Base-by-base conservation (phyloP, 2,329 filamentous ascomycete species). In the Dendryphion nanum region DNA sequence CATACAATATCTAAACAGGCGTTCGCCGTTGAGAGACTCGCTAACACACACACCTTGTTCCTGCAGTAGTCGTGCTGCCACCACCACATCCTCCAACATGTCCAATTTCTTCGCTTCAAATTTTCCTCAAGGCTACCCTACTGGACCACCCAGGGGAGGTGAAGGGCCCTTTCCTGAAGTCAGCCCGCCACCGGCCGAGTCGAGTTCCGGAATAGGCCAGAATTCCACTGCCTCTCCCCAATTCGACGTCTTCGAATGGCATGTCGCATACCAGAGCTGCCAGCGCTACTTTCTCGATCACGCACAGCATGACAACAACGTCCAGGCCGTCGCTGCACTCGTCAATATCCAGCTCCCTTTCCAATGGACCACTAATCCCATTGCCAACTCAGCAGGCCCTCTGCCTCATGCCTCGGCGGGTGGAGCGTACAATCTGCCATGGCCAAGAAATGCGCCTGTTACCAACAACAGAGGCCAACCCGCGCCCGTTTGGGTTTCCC, bases 271-370 rank as follows among this genome's bases (percentile, higher is more conserved):
- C 64, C 85, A 93, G 67, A 89, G 82, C 49, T 98, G 93, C 68
- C 82, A 91, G 51, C 81, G 81, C 40, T 96, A 91, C 71, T 98
- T 97, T 61, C 74, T 97, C 57, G 88, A 96, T 56, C 83, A 91
- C 59, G 89, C 89, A 5, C 91, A 97, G 63, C 83, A 95, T 64
- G 85, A 82, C 47, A 78, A 76, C 14, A 79, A 84, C 7, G 88
- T 95, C 12, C 90, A 96, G 68, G 88, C 89, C 6, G 79, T 96
- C 33, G 89, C 89, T 15, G 85, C 89, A 5, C 89, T 93, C 64
- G 74, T 96, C 69, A 97, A 97, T 67, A 96, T 97, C 61, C 81
- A 81, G 45, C 77, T 97, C 0, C 93, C 93, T 2, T 94, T 84
- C 61, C 91, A 97, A 65, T 85, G 81, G 65, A 66, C 71, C 17